Conservation (phyloP, 371 early-diverging fungal genomes). For the Mortierella sp. region DNA sequence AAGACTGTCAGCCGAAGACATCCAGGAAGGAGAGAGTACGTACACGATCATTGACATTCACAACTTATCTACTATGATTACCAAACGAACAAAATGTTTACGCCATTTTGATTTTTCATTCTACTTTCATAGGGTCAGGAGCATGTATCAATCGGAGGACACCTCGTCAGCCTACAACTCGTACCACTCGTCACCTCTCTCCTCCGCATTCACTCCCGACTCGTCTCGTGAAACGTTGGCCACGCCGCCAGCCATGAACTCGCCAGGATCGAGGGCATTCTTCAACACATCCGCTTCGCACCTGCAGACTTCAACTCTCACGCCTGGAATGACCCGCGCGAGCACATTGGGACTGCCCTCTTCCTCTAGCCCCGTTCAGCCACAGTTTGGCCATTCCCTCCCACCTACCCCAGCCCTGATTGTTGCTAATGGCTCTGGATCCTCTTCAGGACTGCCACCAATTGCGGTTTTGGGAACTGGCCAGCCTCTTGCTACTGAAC, state of each 20-base stretch:
- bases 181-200: constrained; percentile 37
- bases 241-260: constrained; percentile 24
- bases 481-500: constrained; percentile 17
- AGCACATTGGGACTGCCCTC: constrained; percentile 33
- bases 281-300: constrained; percentile 28
- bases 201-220: constrained; percentile 20
- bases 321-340: constrained; percentile 31
- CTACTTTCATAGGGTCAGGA: constrained; percentile 32
- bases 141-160: constrained; percentile 57
- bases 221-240: constrained; percentile 24
- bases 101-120: background rate
- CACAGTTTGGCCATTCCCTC: constrained; percentile 19
- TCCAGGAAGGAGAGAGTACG: constrained; percentile 64
- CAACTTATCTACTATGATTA: background rate
- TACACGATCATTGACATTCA: background rate
- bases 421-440: constrained; percentile 15
- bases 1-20: constrained; percentile 55
- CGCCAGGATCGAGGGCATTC: constrained; percentile 33
- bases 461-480: background rate
- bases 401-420: constrained; percentile 35
- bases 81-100: background rate
- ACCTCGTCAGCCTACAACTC: constrained; percentile 33
- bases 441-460: background rate
- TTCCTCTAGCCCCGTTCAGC: constrained; percentile 19
- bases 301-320: constrained; percentile 22